phyloP scores from a whole-genome alignment of 2,329 filamentous ascomycete genomes.

The Fusarium sp. region DNA sequence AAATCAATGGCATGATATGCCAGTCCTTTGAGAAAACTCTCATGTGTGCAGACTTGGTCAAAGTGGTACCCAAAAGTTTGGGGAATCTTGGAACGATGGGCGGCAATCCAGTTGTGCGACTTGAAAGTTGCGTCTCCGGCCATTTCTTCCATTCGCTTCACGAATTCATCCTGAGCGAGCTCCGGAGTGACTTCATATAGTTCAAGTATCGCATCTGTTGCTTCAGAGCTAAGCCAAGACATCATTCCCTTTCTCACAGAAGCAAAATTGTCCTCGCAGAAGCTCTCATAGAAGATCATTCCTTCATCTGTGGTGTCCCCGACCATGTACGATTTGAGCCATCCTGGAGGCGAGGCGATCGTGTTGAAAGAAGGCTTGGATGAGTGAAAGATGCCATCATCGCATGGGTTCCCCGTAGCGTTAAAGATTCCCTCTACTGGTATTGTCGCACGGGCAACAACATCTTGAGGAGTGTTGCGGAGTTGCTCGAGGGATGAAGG shows the following conservation, averaged over 20 bases:
- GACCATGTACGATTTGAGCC: constrained; percentile 34
- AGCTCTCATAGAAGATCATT: constrained; percentile 29
- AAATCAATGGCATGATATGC: constrained; percentile 34
- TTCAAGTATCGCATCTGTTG: constrained; percentile 14
- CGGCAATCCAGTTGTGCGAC: constrained; percentile 27
- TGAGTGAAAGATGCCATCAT: constrained; percentile 26
- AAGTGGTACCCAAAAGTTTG: constrained; percentile 35
- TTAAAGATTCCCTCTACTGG: constrained; percentile 23
- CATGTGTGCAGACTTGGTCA: constrained; percentile 30
- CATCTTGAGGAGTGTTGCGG: constrained; percentile 17
- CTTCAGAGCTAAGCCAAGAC: background rate
- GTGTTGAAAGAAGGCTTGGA: background rate
- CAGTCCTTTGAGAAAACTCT: constrained; percentile 23
- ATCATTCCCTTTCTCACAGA: background rate
- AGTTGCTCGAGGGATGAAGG: constrained; percentile 24
- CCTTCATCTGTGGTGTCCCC: constrained; percentile 31
- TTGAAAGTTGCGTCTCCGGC: constrained; percentile 23
- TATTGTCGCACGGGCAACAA: constrained; percentile 22
- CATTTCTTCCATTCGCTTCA: constrained; percentile 22
- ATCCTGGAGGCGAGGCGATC: constrained; percentile 18
- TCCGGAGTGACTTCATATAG: constrained; percentile 18
- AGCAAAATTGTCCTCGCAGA: background rate
- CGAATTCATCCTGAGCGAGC: constrained; percentile 1
- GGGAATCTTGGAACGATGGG: constrained; percentile 13
- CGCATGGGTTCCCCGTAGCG: constrained; percentile 31